phyloP scores from a whole-genome alignment of 2,329 filamentous ascomycete species.

The Aspergillus oerlinghausenensis region DNA sequence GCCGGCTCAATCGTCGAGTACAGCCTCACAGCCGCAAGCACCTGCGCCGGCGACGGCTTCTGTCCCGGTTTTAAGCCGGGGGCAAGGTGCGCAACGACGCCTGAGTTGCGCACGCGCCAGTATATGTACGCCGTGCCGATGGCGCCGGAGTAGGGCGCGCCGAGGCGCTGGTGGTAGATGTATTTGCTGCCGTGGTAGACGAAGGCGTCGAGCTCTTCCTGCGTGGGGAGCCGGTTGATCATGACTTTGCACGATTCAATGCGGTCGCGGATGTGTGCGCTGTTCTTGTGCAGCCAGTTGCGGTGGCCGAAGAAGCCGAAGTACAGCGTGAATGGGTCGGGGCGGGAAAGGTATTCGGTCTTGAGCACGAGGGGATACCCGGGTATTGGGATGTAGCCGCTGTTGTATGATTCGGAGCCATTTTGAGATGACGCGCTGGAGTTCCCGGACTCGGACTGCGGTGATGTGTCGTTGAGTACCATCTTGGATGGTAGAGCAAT shows the following conservation, averaged over 20 bases:
- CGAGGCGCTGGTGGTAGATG: constrained; percentile 20
- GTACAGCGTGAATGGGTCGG: constrained; percentile 23
- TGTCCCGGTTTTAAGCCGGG: neutral
- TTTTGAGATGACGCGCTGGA: constrained; percentile 2
- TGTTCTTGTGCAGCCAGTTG: constrained; percentile 14
- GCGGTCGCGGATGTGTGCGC: constrained; percentile 5
- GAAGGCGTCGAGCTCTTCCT: constrained; percentile 33
- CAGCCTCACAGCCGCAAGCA: constrained; percentile 5
- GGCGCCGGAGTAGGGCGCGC: constrained; percentile 11
- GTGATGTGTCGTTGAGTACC: constrained; percentile 22
- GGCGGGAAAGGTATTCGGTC: constrained; percentile 21
- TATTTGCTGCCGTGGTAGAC: constrained; percentile 16
- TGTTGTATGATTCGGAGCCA: neutral
- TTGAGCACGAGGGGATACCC: constrained; percentile 17
- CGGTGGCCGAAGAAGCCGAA: constrained; percentile 22
- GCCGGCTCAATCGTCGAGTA: constrained; percentile 5
- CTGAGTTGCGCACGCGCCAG: constrained; percentile 6
- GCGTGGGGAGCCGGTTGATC: constrained; percentile 25
- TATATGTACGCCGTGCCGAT: constrained; percentile 1
- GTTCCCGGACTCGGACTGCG: constrained; percentile 15
- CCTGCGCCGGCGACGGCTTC: constrained; percentile 4
- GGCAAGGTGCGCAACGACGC: constrained; percentile 1
- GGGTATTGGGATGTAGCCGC: constrained; percentile 8
- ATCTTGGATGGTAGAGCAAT: constrained; percentile 11
- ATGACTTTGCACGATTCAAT: constrained; percentile 19